These are phyloP conservation scores for Quercus tomentella DNA, from an alignment of 331 rosid species.

Conservation along the genomic window DNA sequence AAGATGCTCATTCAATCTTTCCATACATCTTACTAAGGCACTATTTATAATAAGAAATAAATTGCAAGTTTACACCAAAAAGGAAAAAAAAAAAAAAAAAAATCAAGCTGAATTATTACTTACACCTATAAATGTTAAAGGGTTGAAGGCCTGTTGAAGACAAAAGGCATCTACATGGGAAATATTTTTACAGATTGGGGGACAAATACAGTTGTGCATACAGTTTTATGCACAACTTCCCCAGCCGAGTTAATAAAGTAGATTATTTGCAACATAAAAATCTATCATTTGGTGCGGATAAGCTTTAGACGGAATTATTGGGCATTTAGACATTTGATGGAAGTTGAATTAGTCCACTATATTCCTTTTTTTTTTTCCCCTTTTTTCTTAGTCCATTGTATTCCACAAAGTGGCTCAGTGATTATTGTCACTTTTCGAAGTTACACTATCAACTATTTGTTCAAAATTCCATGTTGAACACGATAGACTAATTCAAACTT, in stretches of 20 bases:
- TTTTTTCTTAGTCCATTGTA: not conserved
- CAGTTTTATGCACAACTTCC: constrained; percentile 33
- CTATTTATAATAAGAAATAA: not conserved
- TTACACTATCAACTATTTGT: not conserved
- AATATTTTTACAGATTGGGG: not conserved
- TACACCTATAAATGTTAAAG: not conserved
- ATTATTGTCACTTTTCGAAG: not conserved
- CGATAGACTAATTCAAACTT: not conserved
- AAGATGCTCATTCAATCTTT: not conserved
- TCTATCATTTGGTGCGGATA: constrained; percentile 10
- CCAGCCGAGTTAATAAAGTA: constrained; percentile 36
- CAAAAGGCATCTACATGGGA: not conserved
- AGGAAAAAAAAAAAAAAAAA: not conserved
- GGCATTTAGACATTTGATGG: not conserved
- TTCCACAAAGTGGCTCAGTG: not conserved
- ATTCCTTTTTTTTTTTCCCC: too few relatives aligned
- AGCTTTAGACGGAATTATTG: not conserved
- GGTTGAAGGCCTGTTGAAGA: not conserved
- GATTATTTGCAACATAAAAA: constrained; percentile 32
- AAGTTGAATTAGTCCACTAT: not conserved
- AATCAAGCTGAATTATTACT: not conserved
- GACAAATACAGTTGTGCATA: constrained; percentile 3
- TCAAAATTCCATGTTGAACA: not conserved
- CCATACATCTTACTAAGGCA: not conserved
- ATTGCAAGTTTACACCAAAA: not conserved